These are phyloP conservation scores for Neofusicoccum laricinum DNA, from an alignment of 2,329 filamentous ascomycete genomes.

Conservation along the genomic window DNA sequence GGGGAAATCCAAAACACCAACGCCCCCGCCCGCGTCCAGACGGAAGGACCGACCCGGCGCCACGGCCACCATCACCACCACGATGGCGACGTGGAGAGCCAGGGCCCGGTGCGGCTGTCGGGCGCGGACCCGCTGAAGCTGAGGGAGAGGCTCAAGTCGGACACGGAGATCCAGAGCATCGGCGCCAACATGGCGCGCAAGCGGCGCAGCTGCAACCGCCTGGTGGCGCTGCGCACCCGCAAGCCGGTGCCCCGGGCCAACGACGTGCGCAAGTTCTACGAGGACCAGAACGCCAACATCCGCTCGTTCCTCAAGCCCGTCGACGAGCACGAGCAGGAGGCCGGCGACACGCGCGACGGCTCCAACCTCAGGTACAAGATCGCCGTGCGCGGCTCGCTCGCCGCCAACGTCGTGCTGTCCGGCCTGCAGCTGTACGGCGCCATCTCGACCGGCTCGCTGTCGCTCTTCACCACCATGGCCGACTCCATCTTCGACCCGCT, in stretches of 20 bases:
- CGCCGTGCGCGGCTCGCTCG: slow-evolving; percentile 66
- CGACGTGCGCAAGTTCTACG: slow-evolving; percentile 67
- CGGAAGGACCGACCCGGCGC: not conserved
- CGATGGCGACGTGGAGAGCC: not conserved
- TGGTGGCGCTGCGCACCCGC: not conserved
- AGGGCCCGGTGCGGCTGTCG: not conserved
- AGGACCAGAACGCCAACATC: slow-evolving; percentile 89
- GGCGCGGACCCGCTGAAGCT: not conserved
- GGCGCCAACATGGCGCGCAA: not conserved
- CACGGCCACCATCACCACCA: not conserved
- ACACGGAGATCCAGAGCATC: not conserved
- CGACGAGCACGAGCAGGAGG: slow-evolving; percentile 84
- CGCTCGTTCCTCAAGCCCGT: slow-evolving; percentile 88
- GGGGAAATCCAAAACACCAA: not conserved
- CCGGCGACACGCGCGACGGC: slow-evolving; percentile 73
- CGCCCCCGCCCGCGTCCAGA: not conserved
- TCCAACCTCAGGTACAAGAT: slow-evolving; percentile 76
- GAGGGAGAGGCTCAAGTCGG: not conserved
- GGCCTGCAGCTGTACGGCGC: slow-evolving; percentile 86
- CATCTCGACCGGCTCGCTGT: slow-evolving; percentile 81
- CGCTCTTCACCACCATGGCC: slow-evolving; percentile 95
- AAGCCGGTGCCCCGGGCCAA: slow-evolving; percentile 25
- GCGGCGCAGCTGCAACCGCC: not conserved
- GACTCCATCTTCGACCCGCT: slow-evolving; percentile 92
- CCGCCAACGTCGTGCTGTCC: slow-evolving; percentile 76